Evolutionary conservation across 1,139 yeast species (phyloP), one percentile per base, ranked within the genome.

Genomic region (Candida pseudocylindracea): DNA sequence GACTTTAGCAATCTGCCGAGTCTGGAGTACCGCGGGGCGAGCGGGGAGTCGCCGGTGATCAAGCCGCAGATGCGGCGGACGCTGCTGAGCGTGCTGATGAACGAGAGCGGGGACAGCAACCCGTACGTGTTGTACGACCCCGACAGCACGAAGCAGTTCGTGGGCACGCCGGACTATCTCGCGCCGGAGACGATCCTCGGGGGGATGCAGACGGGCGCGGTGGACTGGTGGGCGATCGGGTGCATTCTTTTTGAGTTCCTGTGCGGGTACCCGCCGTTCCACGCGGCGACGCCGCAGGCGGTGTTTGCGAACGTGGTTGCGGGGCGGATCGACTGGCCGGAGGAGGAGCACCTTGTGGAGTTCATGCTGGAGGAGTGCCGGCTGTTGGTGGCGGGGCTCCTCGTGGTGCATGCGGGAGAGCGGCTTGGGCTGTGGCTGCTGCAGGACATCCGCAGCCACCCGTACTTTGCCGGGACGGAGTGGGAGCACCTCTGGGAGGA

Each of bases 141-240:
- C 1, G 55, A 61, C 27, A 61, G 64, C 35, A 39, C 40, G 28
- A 56, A 55, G 33, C 68, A 65, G 40, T 85, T 88, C 45, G 93
- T 83, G 28, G 99, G 99, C 0, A 91, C 99, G 0, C 98, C 99
- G 0, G 99, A 91, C 48, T 91, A 91, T 50, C 63, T 91, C 30
- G 93, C 99, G 0, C 99, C 99, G 0, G 99, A 91, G 47, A 85
- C 95, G 0, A 81, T 91, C 39, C 60, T 67, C 32, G 96, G 96
- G 27, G 61, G 63, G 7, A 80, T 81, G 0, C 95, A 88, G 48
- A 81, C 74, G 39, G 88, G 74, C 42, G 67, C 75, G 31, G 73
- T 92, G 29, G 99, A 91, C 56, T 91, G 98, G 98, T 91, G 98
- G 98, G 80, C 96, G 2, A 67, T 85, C 31, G 99, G 99, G 0